Conservation (phyloP, 2,329 filamentous ascomycete species). For the Aphanoascus verrucosus region DNA sequence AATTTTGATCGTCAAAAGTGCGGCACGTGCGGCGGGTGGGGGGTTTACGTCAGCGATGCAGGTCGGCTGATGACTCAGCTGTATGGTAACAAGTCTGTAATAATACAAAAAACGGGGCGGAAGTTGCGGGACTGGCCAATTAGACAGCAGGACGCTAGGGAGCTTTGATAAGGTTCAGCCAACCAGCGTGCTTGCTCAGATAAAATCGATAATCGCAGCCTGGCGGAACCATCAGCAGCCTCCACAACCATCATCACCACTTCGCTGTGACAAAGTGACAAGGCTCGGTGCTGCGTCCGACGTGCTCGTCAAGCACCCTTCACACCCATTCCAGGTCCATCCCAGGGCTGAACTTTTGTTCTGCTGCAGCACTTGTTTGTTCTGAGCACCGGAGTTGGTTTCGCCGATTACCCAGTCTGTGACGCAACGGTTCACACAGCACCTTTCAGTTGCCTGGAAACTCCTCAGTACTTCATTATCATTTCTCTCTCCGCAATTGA, state of each 20-base stretch:
- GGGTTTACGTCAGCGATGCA: background rate
- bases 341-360: background rate
- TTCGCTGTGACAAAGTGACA: background rate
- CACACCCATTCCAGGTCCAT: background rate
- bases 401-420: background rate
- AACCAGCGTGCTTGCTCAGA: constrained; percentile 1
- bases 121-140: background rate
- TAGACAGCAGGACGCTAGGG: background rate
- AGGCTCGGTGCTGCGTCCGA: constrained; percentile 2
- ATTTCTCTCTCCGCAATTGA: background rate
- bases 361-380: background rate
- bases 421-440: background rate
- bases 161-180: constrained; percentile 6
- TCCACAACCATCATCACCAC: background rate
- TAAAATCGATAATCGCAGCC: constrained; percentile 10
- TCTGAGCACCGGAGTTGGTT: background rate
- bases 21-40: too few species aligned
- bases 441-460: background rate
- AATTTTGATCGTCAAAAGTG: too few species aligned
- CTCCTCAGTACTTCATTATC: background rate
- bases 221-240: constrained; percentile 4
- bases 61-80: background rate
- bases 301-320: background rate
- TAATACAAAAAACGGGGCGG: background rate
- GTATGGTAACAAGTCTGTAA: background rate